Evolutionary conservation across 192 early-diverging fungal genomes (phyloP).

Genomic region (Coemansia sp.): DNA sequence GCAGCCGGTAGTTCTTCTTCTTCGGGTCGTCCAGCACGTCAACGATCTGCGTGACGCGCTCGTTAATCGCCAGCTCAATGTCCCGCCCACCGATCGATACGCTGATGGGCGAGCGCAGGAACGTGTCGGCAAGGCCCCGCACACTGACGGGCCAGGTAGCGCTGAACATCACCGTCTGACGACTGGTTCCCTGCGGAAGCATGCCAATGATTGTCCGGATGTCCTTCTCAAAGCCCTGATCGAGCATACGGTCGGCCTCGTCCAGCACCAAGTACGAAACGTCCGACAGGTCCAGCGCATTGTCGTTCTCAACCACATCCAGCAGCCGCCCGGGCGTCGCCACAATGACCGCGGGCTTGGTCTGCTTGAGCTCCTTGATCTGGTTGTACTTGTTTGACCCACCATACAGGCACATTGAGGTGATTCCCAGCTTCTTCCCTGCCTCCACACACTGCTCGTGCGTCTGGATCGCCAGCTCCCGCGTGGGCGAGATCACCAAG

Average conservation of each 20-base stretch:
- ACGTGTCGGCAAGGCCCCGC: constrained; percentile 77
- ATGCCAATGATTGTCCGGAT: constrained; percentile 81
- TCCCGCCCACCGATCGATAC: constrained; percentile 90
- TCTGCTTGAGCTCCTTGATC: constrained; percentile 51
- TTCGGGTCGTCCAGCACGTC: constrained; percentile 80
- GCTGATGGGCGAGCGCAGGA: constrained; percentile 69
- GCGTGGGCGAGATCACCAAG: constrained; percentile 89
- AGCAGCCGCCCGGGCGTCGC: constrained; percentile 95
- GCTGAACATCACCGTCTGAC: constrained; percentile 93
- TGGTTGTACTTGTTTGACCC: constrained; percentile 79
- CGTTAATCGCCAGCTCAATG: constrained; percentile 80
- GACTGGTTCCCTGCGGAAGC: constrained; percentile 57
- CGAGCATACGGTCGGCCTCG: constrained; percentile 97
- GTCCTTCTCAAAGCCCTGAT: constrained; percentile 87
- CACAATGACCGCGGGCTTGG: constrained; percentile 61
- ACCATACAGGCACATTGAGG: constrained; percentile 80
- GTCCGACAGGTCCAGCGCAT: constrained; percentile 66
- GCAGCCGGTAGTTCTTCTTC: constrained; percentile 68
- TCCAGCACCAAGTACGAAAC: constrained; percentile 90
- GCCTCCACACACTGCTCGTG: constrained; percentile 79
- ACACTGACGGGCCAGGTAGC: constrained; percentile 94
- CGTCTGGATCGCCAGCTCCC: constrained; percentile 93
- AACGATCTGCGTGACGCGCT: constrained; percentile 79
- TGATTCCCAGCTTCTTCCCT: constrained; percentile 59
- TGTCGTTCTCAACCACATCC: constrained; percentile 79